Percentiles rank a stretch among this genome's conserved stretches.
Evolutionary conservation across 345 rosid species (phyloP).

Genomic region (Kandelia obovata): DNA sequence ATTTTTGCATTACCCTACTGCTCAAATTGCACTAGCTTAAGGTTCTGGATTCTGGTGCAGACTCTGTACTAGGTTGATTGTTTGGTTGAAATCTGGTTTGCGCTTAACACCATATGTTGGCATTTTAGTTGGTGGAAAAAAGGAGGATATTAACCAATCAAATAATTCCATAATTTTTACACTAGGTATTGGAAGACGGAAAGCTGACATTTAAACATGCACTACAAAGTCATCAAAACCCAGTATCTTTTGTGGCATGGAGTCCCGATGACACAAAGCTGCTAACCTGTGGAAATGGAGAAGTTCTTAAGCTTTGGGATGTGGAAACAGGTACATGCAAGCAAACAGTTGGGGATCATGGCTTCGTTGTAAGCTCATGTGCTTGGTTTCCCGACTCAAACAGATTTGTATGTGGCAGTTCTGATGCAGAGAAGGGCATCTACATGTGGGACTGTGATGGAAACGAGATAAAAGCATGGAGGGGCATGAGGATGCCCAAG

Average conservation of each 20-base stretch:
- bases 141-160: neutral
- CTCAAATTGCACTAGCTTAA: neutral
- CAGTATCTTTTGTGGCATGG: conserved; percentile 87
- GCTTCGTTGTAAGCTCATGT: conserved; percentile 82
- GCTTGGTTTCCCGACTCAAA: conserved; percentile 97
- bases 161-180: conserved; percentile 17
- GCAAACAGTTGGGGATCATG: conserved; percentile 80
- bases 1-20: too few species aligned
- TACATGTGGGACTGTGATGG: conserved; percentile 86
- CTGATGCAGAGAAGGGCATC: conserved; percentile 76
- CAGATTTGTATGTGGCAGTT: conserved; percentile 82
- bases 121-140: neutral
- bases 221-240: conserved; percentile 62
- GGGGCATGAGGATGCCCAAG: conserved; percentile 74
- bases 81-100: neutral
- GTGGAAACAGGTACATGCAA: conserved; percentile 80
- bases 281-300: conserved; percentile 75
- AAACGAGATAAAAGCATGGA: conserved; percentile 80
- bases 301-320: conserved; percentile 93
- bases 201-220: conserved; percentile 51
- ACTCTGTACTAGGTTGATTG: conserved; percentile 7
- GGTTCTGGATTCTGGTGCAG: neutral
- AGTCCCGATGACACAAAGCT: conserved; percentile 77
- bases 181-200: conserved; percentile 64
- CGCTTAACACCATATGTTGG: neutral